These are phyloP conservation scores for Bimuria novae-zelandiae DNA, from an alignment of 2,329 filamentous ascomycete genomes.

Conservation along the genomic window DNA sequence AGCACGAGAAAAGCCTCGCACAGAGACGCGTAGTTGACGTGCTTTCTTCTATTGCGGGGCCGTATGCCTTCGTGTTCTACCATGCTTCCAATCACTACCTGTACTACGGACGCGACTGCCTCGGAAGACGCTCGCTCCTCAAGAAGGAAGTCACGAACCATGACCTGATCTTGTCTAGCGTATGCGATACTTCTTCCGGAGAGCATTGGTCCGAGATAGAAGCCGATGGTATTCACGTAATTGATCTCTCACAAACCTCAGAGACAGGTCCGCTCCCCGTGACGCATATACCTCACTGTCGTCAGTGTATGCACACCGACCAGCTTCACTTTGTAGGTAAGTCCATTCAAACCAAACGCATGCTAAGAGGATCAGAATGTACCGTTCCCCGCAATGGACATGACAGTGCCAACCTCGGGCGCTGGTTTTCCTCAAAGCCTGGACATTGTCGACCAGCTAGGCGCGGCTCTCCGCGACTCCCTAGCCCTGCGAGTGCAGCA, in stretches of 20 bases:
- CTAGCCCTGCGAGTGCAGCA: slow-evolving; percentile 60
- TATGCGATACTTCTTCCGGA: slow-evolving; percentile 43
- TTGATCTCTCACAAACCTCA: slow-evolving; percentile 56
- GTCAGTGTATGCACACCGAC: slow-evolving; percentile 12
- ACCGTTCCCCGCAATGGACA: slow-evolving; percentile 54
- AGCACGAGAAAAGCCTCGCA: slow-evolving; percentile 4
- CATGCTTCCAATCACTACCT: slow-evolving; percentile 66
- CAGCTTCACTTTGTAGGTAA: slow-evolving; percentile 41
- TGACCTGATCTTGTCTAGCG: slow-evolving; percentile 38
- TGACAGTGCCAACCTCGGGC: slow-evolving; percentile 27
- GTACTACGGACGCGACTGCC: slow-evolving; percentile 83
- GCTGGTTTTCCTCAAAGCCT: slow-evolving; percentile 43
- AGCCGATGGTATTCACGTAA: slow-evolving; percentile 77
- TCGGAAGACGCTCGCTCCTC: slow-evolving; percentile 84
- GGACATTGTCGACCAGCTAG: slow-evolving; percentile 59
- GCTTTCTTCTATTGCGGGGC: slow-evolving; percentile 58
- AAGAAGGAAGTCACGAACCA: slow-evolving; percentile 55
- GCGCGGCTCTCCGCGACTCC: slow-evolving; percentile 62
- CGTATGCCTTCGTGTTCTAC: slow-evolving; percentile 87
- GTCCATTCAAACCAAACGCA: slow-evolving; percentile 15
- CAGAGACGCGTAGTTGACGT: slow-evolving; percentile 22
- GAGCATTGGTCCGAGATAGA: slow-evolving; percentile 76
- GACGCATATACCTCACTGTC: slow-evolving; percentile 31
- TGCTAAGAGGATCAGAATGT: slow-evolving; percentile 41
- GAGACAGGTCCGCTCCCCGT: slow-evolving; percentile 6